A percentile compares a stretch with the other conserved stretches of the same genome.
These are phyloP conservation scores for Cercis canadensis DNA, from an alignment of 306 rosid genomes.

Conservation along the genomic window DNA sequence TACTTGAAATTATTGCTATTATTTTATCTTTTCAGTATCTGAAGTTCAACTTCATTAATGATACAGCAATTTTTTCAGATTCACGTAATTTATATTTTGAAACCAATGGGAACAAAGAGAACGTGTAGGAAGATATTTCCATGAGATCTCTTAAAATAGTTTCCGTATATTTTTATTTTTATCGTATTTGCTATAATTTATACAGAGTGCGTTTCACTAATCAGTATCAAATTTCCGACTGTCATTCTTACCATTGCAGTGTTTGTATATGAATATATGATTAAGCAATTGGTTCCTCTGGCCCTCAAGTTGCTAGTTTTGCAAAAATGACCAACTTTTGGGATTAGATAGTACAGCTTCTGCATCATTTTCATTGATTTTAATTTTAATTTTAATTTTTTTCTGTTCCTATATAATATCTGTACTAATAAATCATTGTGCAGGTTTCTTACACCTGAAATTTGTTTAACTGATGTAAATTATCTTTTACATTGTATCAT, in stretches of 20 bases:
- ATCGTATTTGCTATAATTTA: neutral
- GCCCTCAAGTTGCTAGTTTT: neutral
- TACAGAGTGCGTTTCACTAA: neutral
- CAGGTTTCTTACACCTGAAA: constrained; percentile 26
- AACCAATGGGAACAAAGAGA: constrained; percentile 19
- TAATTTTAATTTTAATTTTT: neutral
- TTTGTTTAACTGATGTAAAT: constrained; percentile 9
- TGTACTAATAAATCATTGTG: constrained; percentile 8
- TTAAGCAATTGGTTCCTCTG: constrained; percentile 15
- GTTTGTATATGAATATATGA: constrained; percentile 23
- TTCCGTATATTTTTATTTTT: constrained; percentile 9
- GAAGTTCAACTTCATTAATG: neutral
- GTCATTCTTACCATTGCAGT: neutral
- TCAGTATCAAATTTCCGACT: neutral
- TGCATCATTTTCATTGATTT: neutral
- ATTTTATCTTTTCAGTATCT: neutral
- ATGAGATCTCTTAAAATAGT: constrained; percentile 23
- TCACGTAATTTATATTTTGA: neutral
- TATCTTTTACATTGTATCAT: neutral
- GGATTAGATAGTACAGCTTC: constrained; percentile 26
- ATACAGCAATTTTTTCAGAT: constrained; percentile 9
- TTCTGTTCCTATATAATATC: constrained; percentile 1
- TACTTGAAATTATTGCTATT: neutral
- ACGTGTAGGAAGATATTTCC: constrained; percentile 23
- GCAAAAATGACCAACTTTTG: constrained; percentile 3